Base-by-base conservation (phyloP, 768 basidiomycete genomes). In the Austroboletus eburneus region DNA sequence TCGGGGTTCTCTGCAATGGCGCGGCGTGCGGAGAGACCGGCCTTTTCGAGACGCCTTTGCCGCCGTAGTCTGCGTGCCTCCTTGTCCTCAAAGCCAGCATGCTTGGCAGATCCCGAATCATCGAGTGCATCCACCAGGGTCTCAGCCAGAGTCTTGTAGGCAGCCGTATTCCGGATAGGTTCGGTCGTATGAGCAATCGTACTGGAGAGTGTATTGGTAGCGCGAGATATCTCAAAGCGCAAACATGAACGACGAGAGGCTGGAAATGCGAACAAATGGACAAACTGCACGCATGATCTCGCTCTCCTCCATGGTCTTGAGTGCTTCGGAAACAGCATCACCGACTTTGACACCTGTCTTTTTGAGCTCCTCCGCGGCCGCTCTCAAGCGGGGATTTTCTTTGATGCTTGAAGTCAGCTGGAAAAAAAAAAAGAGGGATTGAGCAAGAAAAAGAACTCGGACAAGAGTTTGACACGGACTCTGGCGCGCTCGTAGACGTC, bases 51-150 rank as follows among this genome's bases (percentile, higher is more conserved):
- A 29, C 96, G 80, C 39, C 75, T 71, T 65, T 93, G 86, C 46
- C 96, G 71, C 49, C 92, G 77, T 48, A 79, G 68, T 58, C 96
- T 74, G 41, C 96, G 80, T 17, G 82, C 87, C 62, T 98, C 96
- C 63, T 87, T 91, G 64, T 96, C 94, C 65, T 95, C 91, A 53
- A 93, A 97, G 0, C 96, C 96, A 40, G 91, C 94, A 67, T 95
- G 91, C 56, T 92, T 91, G 3, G 91, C 87, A 53, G 85, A 91
- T 4, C 88, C 89, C 46, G 87, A 90, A 66, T 98, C 94, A 51
- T 98, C 93, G 33, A 99, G 75, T 3, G 93, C 91, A 52, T 99
- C 96, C 4, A 92, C 72, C 13, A 99, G 71, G 2, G 90, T 90
- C 37, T 95, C 91, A 1, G 91, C 81, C 7, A 97, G 72, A 1